Conservation (phyloP, 1,284 basidiomycete genomes). For the Xanthoconium separans region DNA sequence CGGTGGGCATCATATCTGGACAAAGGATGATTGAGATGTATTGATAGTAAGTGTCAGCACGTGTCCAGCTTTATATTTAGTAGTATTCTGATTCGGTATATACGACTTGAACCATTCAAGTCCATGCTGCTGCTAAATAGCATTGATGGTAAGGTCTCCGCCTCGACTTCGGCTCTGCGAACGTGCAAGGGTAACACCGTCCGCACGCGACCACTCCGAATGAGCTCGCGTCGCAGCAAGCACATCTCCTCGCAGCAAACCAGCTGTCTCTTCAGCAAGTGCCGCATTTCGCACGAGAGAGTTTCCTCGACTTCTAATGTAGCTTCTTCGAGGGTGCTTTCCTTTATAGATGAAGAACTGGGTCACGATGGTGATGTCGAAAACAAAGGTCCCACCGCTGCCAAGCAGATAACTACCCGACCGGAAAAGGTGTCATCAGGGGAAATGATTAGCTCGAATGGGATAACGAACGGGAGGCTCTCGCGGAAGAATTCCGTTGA, state of each 20-base stretch:
- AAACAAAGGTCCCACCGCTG: conserved; percentile 85
- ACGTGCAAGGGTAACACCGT: conserved; percentile 8
- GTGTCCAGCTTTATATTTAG: conserved; percentile 10
- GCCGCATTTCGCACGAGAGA: conserved; percentile 28
- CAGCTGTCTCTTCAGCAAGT: conserved; percentile 44
- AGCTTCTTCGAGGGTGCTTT: conserved; percentile 27
- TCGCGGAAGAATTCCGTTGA: conserved; percentile 64
- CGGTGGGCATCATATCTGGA: conserved; percentile 20
- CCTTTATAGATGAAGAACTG: conserved; percentile 57
- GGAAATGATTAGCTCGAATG: neutral
- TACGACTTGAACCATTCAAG: neutral
- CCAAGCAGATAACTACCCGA: conserved; percentile 74
- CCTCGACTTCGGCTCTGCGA: conserved; percentile 29
- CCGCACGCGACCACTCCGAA: conserved; percentile 17
- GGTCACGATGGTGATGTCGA: conserved; percentile 82
- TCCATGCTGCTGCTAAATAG: neutral
- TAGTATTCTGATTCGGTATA: neutral
- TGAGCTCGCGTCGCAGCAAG: conserved; percentile 27
- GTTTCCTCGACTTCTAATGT: conserved; percentile 31
- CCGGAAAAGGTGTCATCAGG: conserved; percentile 6
- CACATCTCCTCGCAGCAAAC: conserved; percentile 42
- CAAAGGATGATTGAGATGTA: neutral
- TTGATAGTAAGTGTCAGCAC: conserved; percentile 9
- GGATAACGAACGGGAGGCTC: conserved; percentile 66
- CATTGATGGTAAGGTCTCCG: neutral